Evolutionary conservation across 768 basidiomycete species (phyloP).

Genomic region (Amanita inopinata): DNA sequence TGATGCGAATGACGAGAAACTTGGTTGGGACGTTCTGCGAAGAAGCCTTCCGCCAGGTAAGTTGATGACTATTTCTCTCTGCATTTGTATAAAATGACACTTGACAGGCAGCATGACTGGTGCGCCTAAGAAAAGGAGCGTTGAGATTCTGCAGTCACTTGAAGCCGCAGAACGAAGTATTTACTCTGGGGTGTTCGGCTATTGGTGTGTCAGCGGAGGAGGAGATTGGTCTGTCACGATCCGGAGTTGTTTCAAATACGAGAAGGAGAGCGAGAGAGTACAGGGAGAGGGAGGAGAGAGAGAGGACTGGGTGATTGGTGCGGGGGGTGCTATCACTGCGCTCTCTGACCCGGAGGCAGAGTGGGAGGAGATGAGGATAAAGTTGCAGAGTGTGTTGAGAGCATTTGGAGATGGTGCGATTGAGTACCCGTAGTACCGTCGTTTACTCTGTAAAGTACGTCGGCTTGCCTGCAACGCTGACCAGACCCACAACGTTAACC

Average conservation of each 20-base stretch:
- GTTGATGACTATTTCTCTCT: conserved; percentile 10
- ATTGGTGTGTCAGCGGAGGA: conserved; percentile 80
- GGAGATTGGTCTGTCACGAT: conserved; percentile 95
- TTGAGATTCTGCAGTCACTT: conserved; percentile 77
- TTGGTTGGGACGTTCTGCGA: conserved; percentile 74
- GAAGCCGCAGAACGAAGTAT: conserved; percentile 66
- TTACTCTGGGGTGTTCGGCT: conserved; percentile 92
- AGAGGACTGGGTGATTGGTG: conserved; percentile 74
- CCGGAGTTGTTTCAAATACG: conserved; percentile 80
- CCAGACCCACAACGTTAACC: neutral
- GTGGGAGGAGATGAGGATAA: conserved; percentile 93
- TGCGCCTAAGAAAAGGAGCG: conserved; percentile 89
- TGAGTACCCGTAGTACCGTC: conserved; percentile 12
- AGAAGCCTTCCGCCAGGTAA: conserved; percentile 80
- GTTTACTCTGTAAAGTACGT: neutral
- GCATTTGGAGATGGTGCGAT: conserved; percentile 44
- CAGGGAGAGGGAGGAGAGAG: conserved; percentile 8
- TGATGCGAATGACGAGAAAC: conserved; percentile 27
- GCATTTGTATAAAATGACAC: neutral
- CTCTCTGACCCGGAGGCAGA: conserved; percentile 77
- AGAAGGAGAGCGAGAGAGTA: conserved; percentile 20
- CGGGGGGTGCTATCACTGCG: conserved; percentile 95
- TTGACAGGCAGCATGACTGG: conserved; percentile 92
- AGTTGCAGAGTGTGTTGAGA: conserved; percentile 68
- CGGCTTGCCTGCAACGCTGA: neutral